phyloP scores from a whole-genome alignment of 305 asterid species.

The Fraxinus albicans region DNA sequence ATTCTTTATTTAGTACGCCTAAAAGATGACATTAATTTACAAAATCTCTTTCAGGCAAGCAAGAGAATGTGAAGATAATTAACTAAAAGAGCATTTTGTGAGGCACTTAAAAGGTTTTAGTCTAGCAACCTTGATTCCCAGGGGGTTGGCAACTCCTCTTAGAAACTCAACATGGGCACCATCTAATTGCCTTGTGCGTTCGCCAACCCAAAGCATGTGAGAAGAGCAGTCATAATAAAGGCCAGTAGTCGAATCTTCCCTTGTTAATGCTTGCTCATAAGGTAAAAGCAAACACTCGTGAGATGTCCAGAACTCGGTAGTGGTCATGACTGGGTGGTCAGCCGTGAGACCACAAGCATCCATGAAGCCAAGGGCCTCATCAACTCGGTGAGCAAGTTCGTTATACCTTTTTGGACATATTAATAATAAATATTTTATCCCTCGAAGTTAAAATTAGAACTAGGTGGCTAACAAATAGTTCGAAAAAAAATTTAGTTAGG shows the following conservation, averaged over 20 bases:
- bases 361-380: slow-evolving; percentile 50
- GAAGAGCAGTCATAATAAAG: slow-evolving; percentile 43
- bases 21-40: neutral
- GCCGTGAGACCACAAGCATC: slow-evolving; percentile 45
- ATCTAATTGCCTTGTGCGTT: slow-evolving; percentile 46
- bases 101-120: neutral
- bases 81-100: neutral
- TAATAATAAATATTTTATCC: slow-evolving; percentile 17
- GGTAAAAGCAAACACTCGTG: slow-evolving; percentile 52
- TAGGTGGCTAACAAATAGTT: neutral
- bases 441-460: neutral
- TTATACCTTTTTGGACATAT: slow-evolving; percentile 35
- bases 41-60: neutral
- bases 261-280: slow-evolving; percentile 48
- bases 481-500: neutral
- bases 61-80: neutral
- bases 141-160: slow-evolving; percentile 48
- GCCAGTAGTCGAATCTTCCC: slow-evolving; percentile 43
- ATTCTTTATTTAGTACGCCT: neutral
- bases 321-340: slow-evolving; percentile 46
- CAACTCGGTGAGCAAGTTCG: slow-evolving; percentile 35
- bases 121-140: slow-evolving; percentile 42
- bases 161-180: slow-evolving; percentile 54
- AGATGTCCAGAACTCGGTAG: slow-evolving; percentile 54
- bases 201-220: slow-evolving; percentile 31